Evolutionary conservation across 2,329 filamentous ascomycete genomes (phyloP).

Genomic region (Arthroderma sp.): DNA sequence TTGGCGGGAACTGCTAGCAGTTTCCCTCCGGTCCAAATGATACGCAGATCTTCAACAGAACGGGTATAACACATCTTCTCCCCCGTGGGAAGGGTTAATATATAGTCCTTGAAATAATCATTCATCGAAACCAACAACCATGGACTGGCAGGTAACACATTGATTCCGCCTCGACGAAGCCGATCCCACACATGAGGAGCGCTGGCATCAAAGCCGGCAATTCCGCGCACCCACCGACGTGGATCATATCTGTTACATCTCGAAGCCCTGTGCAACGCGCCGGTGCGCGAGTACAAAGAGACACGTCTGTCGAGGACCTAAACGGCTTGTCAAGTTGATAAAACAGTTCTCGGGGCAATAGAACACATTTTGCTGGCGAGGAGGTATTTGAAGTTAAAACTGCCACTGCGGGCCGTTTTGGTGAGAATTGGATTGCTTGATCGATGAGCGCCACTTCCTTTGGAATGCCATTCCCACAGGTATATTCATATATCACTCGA

Average conservation of each 20-base stretch:
- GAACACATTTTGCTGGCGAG: slow-evolving; percentile 30
- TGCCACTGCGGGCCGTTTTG: slow-evolving; percentile 24
- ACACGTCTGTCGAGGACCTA: neutral
- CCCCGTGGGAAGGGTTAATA: neutral
- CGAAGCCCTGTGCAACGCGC: neutral
- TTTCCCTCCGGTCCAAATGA: neutral
- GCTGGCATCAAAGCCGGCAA: no score
- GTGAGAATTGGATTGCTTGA: neutral
- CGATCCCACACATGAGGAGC: neutral
- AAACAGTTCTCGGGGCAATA: neutral
- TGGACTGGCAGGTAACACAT: neutral
- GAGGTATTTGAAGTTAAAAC: slow-evolving; percentile 35
- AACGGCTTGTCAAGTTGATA: neutral
- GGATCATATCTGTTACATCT: neutral
- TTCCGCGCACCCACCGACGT: neutral
- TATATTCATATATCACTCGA: no score
- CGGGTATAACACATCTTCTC: slow-evolving; percentile 1
- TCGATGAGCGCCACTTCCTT: no score
- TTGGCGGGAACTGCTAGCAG: neutral
- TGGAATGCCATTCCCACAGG: no score
- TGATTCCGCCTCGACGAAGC: neutral
- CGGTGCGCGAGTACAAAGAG: neutral
- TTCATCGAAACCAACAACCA: slow-evolving; percentile 1
- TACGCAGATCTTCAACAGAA: neutral
- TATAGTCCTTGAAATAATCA: slow-evolving; percentile 6